Conservation (phyloP, 345 rosid genomes). For the Murraya koenigii region DNA sequence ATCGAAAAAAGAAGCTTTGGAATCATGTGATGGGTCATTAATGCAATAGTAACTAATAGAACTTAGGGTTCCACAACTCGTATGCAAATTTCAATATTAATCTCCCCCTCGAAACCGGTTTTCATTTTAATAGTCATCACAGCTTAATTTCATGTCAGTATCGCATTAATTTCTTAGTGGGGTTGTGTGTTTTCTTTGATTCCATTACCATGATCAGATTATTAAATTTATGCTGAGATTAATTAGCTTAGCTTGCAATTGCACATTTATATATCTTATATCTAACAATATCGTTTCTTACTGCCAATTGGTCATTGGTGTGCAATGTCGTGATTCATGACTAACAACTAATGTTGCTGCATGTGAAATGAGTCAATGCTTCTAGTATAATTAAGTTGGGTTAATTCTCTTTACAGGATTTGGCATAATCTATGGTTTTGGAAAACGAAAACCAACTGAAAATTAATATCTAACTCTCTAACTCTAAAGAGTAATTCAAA, state of each 20-base stretch:
- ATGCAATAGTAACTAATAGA: conserved; percentile 29
- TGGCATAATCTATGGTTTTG: too few relatives aligned
- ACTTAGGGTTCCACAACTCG: conserved; percentile 33
- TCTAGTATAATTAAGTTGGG: neutral
- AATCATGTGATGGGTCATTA: conserved; percentile 49
- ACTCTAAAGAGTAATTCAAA: too few relatives aligned
- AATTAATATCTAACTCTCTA: too few relatives aligned
- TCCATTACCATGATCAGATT: neutral
- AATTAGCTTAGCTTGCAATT: neutral
- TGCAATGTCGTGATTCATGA: neutral
- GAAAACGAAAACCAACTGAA: too few relatives aligned
- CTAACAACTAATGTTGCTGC: neutral
- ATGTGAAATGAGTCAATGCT: neutral
- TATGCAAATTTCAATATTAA: conserved; percentile 24
- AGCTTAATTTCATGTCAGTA: conserved; percentile 37
- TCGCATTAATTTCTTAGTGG: conserved; percentile 31
- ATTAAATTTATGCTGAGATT: conserved; percentile 3
- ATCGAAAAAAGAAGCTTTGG: conserved; percentile 29
- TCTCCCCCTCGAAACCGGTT: conserved; percentile 22
- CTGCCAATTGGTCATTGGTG: neutral
- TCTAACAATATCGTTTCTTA: conserved; percentile 1
- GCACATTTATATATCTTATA: neutral
- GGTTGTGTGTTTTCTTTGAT: neutral
- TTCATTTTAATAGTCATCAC: conserved; percentile 13
- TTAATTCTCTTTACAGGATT: too few relatives aligned